These are phyloP conservation scores for Trichophaea hybrida DNA, from an alignment of 2,329 filamentous ascomycete species.

Conservation along the genomic window DNA sequence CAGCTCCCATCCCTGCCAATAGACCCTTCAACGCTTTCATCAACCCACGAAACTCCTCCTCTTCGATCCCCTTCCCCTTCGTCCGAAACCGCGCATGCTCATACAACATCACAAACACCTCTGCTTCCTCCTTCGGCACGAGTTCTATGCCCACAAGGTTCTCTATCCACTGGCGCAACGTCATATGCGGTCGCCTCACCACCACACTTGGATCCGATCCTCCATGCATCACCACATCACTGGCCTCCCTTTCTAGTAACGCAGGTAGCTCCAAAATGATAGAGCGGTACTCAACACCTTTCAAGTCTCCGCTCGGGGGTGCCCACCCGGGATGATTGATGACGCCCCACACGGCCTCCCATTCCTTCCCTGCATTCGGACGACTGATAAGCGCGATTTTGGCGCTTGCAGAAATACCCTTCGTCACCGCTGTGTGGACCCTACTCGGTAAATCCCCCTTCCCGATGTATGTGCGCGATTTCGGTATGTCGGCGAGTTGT, in stretches of 20 bases:
- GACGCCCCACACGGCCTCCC: constrained; percentile 51
- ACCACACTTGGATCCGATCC: constrained; percentile 58
- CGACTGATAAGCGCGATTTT: constrained; percentile 64
- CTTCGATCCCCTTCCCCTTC: constrained; percentile 43
- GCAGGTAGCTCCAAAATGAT: constrained; percentile 76
- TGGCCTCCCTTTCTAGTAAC: constrained; percentile 79
- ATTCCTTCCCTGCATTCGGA: constrained; percentile 38
- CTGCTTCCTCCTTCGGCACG: constrained; percentile 36
- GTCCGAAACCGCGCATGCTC: constrained; percentile 75
- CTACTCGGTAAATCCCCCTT: constrained; percentile 64
- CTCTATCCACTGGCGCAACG: constrained; percentile 62
- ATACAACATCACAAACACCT: constrained; percentile 57
- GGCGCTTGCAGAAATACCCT: constrained; percentile 60
- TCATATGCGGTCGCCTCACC: constrained; percentile 55
- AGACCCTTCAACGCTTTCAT: constrained; percentile 78
- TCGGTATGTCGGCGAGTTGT: constrained; percentile 69
- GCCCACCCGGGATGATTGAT: constrained; percentile 82
- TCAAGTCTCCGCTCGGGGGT: constrained; percentile 59
- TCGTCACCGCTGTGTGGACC: constrained; percentile 61
- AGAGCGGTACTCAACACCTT: constrained; percentile 66
- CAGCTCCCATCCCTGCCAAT: constrained; percentile 50
- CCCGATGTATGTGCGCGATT: constrained; percentile 71
- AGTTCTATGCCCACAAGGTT: constrained; percentile 56
- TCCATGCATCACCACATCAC: constrained; percentile 62
- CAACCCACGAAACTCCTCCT: constrained; percentile 56